Base-by-base conservation (phyloP, 441 rosid species). In the Flueggea neowawraea region DNA sequence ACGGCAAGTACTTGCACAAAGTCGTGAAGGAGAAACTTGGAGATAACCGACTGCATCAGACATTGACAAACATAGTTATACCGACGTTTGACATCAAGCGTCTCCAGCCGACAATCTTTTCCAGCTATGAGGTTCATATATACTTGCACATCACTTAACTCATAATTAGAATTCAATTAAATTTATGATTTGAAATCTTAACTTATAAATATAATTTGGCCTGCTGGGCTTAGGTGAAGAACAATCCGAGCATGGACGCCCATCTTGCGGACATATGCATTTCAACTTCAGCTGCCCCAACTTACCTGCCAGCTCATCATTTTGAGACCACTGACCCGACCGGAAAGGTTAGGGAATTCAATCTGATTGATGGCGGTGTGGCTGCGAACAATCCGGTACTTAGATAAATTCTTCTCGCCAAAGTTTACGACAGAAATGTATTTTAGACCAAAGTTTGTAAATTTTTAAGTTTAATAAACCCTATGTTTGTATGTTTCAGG, bases 271-370 rank as follows among this genome's bases (percentile, higher is more conserved):
- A 90, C 58, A 85, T 82, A 64, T 72, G 82, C 71, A 78, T 83
- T 48, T 79, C 71, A 70, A 89, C 96, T 51, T 87, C 96, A 49
- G 91, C 94, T 16, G 94, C 96, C 6, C 96, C 95, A 12, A 90
- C 95, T 55, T 87, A 85, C 64, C 83, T 90, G 41, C 97, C 95
- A 2, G 86, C 95, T 14, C 88, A 84, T 73, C 31, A 48, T 75
- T 87, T 88, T 16, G 62, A 71, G 67, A 80, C 80, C 50, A 16
- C 71, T 68, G 81, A 77, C 59, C 3, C 60, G 3, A 53, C 60
- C 0, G 81, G 81, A 4, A 58, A 75, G 6, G 56, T 58, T 0
- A 79, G 60, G 53, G 80, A 73, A 45, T 89, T 78, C 79, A 73
- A 89, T 70, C 84, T 89, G 15, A 81, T 85, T 15, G 96, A 89